Percentiles rank a stretch among this genome's conserved stretches.
These are phyloP conservation scores for Paramecium sexaurelia DNA, from an alignment of 73 alveolate species.

Conservation along the genomic window DNA sequence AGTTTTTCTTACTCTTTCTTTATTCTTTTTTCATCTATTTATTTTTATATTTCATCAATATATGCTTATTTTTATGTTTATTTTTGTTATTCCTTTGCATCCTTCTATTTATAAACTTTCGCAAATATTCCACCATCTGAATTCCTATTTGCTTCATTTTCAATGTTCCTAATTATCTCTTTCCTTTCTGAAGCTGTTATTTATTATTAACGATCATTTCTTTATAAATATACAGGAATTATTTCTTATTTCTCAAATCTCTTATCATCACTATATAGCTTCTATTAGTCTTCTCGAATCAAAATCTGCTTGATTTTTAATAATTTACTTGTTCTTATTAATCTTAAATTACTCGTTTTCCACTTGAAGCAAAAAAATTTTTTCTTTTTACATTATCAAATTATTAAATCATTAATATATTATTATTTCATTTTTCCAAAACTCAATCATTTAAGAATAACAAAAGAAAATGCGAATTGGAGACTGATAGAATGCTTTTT, in stretches of 20 bases:
- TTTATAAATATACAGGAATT: background rate
- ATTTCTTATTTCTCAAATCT: background rate
- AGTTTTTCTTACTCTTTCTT: constrained; percentile 52
- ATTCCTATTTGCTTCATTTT: background rate
- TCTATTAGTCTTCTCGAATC: background rate
- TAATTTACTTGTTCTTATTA: background rate
- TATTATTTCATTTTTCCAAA: too few relatives aligned
- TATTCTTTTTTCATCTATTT: constrained; percentile 37
- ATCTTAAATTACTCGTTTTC: background rate
- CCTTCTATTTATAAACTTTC: constrained; percentile 39
- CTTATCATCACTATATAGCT: background rate
- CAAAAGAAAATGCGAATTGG: too few relatives aligned
- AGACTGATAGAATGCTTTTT: too few relatives aligned
- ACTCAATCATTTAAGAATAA: too few relatives aligned
- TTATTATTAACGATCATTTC: background rate
- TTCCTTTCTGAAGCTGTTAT: background rate
- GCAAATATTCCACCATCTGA: constrained; percentile 53
- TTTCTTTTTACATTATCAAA: constrained; percentile 80
- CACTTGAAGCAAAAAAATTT: constrained; percentile 16
- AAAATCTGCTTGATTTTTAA: background rate
- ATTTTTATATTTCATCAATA: constrained; percentile 21
- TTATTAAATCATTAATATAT: too few relatives aligned
- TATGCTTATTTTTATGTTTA: background rate
- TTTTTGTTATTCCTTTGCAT: constrained; percentile 11
- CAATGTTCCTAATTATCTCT: constrained; percentile 22